These are phyloP conservation scores for Saccharomycopsis schoenii DNA, from an alignment of 805 yeast genomes.

Conservation along the genomic window DNA sequence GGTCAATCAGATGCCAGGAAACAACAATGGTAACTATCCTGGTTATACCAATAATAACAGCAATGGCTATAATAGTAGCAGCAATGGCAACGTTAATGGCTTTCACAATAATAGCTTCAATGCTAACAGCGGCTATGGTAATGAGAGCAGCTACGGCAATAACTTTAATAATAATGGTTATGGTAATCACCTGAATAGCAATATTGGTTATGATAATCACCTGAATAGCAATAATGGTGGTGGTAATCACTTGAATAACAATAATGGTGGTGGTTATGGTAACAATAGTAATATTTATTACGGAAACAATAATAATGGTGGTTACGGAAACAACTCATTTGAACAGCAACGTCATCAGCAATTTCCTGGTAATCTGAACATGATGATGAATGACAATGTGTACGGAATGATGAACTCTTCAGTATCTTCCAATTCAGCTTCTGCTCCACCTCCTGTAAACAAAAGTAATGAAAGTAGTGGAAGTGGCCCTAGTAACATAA, in stretches of 20 bases:
- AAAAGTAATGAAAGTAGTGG: constrained; percentile 2
- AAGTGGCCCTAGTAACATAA: constrained; percentile 14
- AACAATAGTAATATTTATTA: neutral
- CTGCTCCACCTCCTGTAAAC: constrained; percentile 3
- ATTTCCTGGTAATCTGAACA: neutral
- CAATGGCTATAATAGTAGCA: constrained; percentile 7
- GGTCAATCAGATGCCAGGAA: constrained; percentile 22
- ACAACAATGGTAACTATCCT: constrained; percentile 21
- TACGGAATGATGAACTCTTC: constrained; percentile 1
- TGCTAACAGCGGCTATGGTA: constrained; percentile 20
- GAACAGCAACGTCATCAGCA: constrained; percentile 5
- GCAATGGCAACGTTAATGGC: constrained; percentile 19
- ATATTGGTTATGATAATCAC: neutral
- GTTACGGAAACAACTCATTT: constrained; percentile 9
- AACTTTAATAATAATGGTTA: neutral
- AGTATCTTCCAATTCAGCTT: neutral
- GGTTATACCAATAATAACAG: constrained; percentile 11
- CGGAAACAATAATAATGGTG: constrained; percentile 17
- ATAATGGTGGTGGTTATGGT: neutral
- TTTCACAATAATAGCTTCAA: constrained; percentile 4
- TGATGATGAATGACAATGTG: neutral
- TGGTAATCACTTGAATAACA: constrained; percentile 8
- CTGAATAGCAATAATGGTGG: neutral
- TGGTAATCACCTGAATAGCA: neutral
- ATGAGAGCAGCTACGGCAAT: constrained; percentile 15